A percentile compares a stretch with the other conserved stretches of the same genome.
Evolutionary conservation across 2,329 filamentous ascomycete species (phyloP).

Genomic region (Fusarium guadeloupense): DNA sequence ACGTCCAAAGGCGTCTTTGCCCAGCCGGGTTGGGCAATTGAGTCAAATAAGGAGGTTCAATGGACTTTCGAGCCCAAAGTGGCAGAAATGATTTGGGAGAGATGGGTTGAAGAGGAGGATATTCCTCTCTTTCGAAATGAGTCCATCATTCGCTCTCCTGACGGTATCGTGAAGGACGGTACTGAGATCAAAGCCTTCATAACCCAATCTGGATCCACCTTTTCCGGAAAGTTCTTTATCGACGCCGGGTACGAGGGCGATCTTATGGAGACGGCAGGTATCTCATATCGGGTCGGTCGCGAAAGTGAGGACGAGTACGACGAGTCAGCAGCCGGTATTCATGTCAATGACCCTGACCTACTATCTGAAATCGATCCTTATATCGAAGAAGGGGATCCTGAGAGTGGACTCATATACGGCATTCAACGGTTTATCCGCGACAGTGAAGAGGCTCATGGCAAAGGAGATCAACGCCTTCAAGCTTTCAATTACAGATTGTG

Average conservation of each 20-base stretch:
- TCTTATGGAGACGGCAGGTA: slow-evolving; percentile 30
- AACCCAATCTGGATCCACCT: slow-evolving; percentile 10
- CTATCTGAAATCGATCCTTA: slow-evolving; percentile 19
- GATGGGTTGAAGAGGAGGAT: slow-evolving; percentile 30
- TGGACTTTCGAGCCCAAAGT: slow-evolving; percentile 37
- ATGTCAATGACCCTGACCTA: background rate
- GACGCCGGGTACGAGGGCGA: slow-evolving; percentile 35
- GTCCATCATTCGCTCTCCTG: slow-evolving; percentile 5
- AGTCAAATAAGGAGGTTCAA: slow-evolving; percentile 17
- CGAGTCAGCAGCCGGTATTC: slow-evolving; percentile 25
- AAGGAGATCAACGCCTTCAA: slow-evolving; percentile 29
- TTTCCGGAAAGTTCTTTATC: slow-evolving; percentile 29
- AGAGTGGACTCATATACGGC: slow-evolving; percentile 18
- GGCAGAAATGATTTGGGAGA: slow-evolving; percentile 25
- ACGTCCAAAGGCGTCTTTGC: slow-evolving; percentile 17
- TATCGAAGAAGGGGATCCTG: background rate
- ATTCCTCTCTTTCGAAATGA: slow-evolving; percentile 30
- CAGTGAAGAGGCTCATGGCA: background rate
- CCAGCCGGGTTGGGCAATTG: slow-evolving; percentile 30
- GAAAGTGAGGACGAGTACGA: slow-evolving; percentile 22
- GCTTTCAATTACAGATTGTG: slow-evolving; percentile 28
- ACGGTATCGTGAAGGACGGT: slow-evolving; percentile 12
- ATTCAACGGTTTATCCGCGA: slow-evolving; percentile 5
- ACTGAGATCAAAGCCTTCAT: slow-evolving; percentile 17
- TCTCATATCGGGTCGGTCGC: slow-evolving; percentile 26